phyloP scores from a whole-genome alignment of 2,329 filamentous ascomycete genomes.

The Dactylonectria estremocensis region DNA sequence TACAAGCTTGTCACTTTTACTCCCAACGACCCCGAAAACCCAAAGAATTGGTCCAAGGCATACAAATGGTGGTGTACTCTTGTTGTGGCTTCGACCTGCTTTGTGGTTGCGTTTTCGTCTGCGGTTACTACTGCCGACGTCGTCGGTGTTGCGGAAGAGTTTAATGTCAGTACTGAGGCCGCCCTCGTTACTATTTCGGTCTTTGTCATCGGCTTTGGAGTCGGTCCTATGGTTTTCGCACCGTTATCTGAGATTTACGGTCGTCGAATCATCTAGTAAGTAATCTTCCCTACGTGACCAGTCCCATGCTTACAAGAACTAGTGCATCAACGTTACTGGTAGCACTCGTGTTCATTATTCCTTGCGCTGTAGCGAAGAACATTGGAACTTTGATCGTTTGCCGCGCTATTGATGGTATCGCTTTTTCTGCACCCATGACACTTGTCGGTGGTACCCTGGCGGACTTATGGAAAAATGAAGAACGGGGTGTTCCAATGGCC shows the following conservation, averaged over 20 bases:
- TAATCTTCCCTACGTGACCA: too few species aligned
- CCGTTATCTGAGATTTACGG: too few species aligned
- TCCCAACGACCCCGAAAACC: slow-evolving; percentile 80
- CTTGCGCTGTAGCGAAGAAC: slow-evolving; percentile 83
- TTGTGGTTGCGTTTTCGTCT: slow-evolving; percentile 80
- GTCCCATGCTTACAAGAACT: not conserved
- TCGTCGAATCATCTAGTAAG: slow-evolving; percentile 1
- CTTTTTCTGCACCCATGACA: slow-evolving; percentile 90
- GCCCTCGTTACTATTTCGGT: too few species aligned
- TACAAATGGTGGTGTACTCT: slow-evolving; percentile 90
- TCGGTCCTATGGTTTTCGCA: too few species aligned
- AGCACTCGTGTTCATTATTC: slow-evolving; percentile 75
- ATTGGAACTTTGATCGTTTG: slow-evolving; percentile 83
- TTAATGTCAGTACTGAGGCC: slow-evolving; percentile 76
- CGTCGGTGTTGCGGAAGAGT: slow-evolving; percentile 72
- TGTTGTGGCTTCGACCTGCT: slow-evolving; percentile 86
- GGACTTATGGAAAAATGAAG: slow-evolving; percentile 86
- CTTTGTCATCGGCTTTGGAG: too few species aligned
- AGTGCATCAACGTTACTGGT: not conserved
- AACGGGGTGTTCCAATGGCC: slow-evolving; percentile 89
- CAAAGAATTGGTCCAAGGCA: slow-evolving; percentile 86
- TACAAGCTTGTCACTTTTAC: slow-evolving; percentile 76
- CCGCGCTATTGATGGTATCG: slow-evolving; percentile 84
- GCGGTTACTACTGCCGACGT: slow-evolving; percentile 86
- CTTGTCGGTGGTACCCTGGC: slow-evolving; percentile 86